Conservation (phyloP, 306 rosid species). For the peach (Prunus persica) region DNA sequence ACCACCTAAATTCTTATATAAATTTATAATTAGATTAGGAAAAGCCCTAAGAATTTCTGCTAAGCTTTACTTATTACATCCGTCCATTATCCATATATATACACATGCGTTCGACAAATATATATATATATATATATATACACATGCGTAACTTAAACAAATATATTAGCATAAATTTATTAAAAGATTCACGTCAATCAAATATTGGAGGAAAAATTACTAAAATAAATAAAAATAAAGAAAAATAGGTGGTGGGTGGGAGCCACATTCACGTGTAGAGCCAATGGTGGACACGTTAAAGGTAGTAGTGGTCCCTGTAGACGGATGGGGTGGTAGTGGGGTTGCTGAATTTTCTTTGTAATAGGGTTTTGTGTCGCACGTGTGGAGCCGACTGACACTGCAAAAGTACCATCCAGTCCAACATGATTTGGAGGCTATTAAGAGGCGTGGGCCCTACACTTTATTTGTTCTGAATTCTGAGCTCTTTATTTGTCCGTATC, state of each 20-base stretch:
- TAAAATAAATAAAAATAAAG: background rate
- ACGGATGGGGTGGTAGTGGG: background rate
- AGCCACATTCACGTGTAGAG: slow-evolving; percentile 36
- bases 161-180: too few species aligned
- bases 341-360: background rate
- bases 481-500: slow-evolving; percentile 30
- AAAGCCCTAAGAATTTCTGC: too few species aligned
- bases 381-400: slow-evolving; percentile 44
- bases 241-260: slow-evolving; percentile 13
- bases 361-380: slow-evolving; percentile 51
- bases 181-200: too few species aligned
- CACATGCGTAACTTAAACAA: too few species aligned
- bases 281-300: slow-evolving; percentile 17
- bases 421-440: slow-evolving; percentile 13
- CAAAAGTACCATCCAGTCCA: slow-evolving; percentile 7
- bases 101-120: too few species aligned
- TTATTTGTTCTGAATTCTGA: background rate
- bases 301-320: slow-evolving; percentile 32
- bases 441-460: slow-evolving; percentile 10
- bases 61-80: too few species aligned
- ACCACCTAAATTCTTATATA: too few species aligned
- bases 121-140: too few species aligned
- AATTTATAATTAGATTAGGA: too few species aligned
- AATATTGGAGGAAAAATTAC: background rate
- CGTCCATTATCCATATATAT: too few species aligned